These are phyloP conservation scores for Xylaria sp. DNA, from an alignment of 495 filamentous ascomycete species.

Conservation along the genomic window DNA sequence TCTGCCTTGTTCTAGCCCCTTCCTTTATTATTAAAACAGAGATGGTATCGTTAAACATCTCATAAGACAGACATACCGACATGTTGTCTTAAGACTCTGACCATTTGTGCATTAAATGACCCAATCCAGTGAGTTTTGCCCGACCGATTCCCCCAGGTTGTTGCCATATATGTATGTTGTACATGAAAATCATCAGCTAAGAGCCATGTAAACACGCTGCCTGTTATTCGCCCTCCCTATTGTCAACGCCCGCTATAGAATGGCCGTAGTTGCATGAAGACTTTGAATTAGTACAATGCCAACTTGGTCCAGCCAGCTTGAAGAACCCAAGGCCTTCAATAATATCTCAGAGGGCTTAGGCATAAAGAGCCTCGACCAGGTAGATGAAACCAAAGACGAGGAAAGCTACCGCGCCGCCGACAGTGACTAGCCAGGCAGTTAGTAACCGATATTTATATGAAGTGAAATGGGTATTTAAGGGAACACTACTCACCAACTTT, in stretches of 20 bases:
- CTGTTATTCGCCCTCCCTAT: background rate
- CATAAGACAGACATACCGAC: constrained; percentile 28
- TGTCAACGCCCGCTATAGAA: constrained; percentile 22
- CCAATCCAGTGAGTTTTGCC: background rate
- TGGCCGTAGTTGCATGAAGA: background rate
- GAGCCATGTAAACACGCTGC: background rate
- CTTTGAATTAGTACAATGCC: constrained; percentile 28
- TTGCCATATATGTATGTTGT: constrained; percentile 15
- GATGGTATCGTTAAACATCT: constrained; percentile 6
- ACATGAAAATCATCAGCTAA: constrained; percentile 14
- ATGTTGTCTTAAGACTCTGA: constrained; percentile 40
- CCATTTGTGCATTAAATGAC: constrained; percentile 31
- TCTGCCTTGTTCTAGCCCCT: background rate
- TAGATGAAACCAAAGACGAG: constrained; percentile 91
- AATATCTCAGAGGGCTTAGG: constrained; percentile 34
- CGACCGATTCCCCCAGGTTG: background rate
- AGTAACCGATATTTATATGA: background rate
- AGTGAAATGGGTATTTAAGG: background rate
- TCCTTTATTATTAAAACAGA: constrained; percentile 4
- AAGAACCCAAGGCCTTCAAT: background rate
- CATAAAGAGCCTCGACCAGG: constrained; percentile 78
- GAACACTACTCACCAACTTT: constrained; percentile 81
- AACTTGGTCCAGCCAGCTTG: constrained; percentile 1
- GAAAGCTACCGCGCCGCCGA: constrained; percentile 93
- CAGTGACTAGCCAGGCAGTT: constrained; percentile 69